Evolutionary conservation across 257 asterid species (phyloP), one percentile per base, ranked within the genome.

Genomic region (Apocynum venetum): DNA sequence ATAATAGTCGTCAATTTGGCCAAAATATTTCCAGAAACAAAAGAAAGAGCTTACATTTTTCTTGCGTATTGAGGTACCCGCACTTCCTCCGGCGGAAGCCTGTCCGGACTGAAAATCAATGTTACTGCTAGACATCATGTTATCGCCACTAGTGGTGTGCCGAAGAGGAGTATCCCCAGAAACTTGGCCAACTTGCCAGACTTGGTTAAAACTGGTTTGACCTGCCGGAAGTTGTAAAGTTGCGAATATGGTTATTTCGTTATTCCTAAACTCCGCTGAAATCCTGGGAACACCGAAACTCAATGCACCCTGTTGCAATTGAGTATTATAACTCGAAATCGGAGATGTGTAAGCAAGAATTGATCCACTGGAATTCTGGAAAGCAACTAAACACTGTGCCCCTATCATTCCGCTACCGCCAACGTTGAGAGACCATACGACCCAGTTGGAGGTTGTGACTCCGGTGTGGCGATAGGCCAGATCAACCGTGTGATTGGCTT

Each of bases 151-250:
- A 3, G 1, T 10, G 25, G 0, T 19, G 60, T 93, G 98, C 11
- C 0, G 0, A 38, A 0, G 17, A 64, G 84, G 91, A 61, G 8
- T 8, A 59, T 52, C 79, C 0, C 89, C 90, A 8, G 86, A 63
- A 25, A 94, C 81, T 20, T 0, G 76, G 0, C 98, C 98, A 59
- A 66, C 59, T 66, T 94, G 98, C 98, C 97, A 94, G 1, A 87
- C 92, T 36, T 92, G 97, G 13, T 80, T 80, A 57, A 89, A 92
- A 35, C 83, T 83, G 0, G 97, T 89, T 10, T 77, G 53, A 4
- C 90, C 92, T 1, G 71, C 6, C 0, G 97, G 94, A 40, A 94
- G 91, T 31, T 64, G 72, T 40, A 94, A 17, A 15, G 89, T 89
- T 10, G 98, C 97, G 72, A 79, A 89, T 40, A 94, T 90, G n/a